A percentile compares a stretch with the other conserved stretches of the same genome.
These are phyloP conservation scores for Pichia thaimueangensis DNA, from an alignment of 805 yeast genomes.

Conservation along the genomic window DNA sequence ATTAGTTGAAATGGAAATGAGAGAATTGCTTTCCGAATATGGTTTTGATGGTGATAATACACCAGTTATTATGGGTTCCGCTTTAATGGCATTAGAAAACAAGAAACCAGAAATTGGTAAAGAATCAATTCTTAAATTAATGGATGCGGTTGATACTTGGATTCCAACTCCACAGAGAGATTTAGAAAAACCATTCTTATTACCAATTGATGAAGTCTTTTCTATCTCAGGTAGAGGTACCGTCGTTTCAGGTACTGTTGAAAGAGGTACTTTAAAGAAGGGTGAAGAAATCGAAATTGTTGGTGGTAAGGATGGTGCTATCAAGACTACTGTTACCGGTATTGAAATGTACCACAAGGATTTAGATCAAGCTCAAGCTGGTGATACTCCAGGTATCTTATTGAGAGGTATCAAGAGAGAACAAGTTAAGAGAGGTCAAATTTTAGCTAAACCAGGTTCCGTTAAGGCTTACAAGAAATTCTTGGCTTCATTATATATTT, in stretches of 20 bases:
- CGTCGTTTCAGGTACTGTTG: constrained; percentile 97
- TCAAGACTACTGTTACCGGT: constrained; percentile 95
- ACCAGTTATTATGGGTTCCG: constrained; percentile 98
- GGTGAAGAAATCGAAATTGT: constrained; percentile 98
- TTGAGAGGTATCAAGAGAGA: constrained; percentile 98
- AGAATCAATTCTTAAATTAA: constrained; percentile 72
- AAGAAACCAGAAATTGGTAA: constrained; percentile 87
- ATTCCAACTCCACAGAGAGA: constrained; percentile 97
- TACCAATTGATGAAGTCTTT: constrained; percentile 97
- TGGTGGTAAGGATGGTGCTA: constrained; percentile 78
- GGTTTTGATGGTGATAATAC: constrained; percentile 98
- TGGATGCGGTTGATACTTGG: constrained; percentile 88
- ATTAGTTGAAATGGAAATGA: constrained; percentile 99
- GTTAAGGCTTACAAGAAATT: constrained; percentile 90
- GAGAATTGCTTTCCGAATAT: constrained; percentile 83
- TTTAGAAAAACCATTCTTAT: constrained; percentile 89
- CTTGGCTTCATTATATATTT: constrained; percentile 86
- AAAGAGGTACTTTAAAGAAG: constrained; percentile 94
- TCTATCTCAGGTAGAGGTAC: constrained; percentile 99
- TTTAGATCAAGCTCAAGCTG: constrained; percentile 95
- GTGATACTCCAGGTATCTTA: constrained; percentile 97
- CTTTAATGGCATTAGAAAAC: constrained; percentile 90
- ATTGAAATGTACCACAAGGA: constrained; percentile 99
- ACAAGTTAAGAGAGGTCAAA: constrained; percentile 96
- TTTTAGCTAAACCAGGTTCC: constrained; percentile 85